Conservation (phyloP, 2,329 filamentous ascomycete species). For the Leptographium flavum region DNA sequence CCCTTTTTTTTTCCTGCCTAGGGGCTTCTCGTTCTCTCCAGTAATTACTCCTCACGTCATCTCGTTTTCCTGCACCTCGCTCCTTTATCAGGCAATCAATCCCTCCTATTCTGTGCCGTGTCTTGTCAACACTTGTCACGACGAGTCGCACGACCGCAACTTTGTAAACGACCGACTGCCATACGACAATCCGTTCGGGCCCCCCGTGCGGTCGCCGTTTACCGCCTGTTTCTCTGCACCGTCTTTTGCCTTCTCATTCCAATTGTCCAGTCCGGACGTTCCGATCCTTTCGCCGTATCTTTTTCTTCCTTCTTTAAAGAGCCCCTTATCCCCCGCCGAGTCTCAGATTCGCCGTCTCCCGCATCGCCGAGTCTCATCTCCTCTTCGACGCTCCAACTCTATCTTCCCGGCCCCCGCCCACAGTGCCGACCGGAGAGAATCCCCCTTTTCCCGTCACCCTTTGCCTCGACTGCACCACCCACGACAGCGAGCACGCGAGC, state of each 20-base stretch:
- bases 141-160: slow-evolving; percentile 9
- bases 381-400: not conserved
- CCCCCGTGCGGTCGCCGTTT: not conserved
- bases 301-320: not conserved
- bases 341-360: not conserved
- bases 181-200: slow-evolving; percentile 5
- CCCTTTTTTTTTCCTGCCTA: not conserved
- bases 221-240: not conserved
- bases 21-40: not conserved
- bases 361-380: not conserved
- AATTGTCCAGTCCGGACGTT: not conserved
- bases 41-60: not conserved
- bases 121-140: not conserved
- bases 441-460: not conserved
- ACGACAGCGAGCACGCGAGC: no score
- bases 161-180: slow-evolving; percentile 8
- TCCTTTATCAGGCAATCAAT: slow-evolving; percentile 2
- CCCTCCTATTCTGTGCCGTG: not conserved
- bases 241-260: not conserved
- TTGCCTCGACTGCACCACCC: no score
- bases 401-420: not conserved
- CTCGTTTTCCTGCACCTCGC: not conserved
- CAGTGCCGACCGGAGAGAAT: no score
- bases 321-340: not conserved
- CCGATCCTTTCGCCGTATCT: not conserved